Evolutionary conservation across 2,329 filamentous ascomycete genomes (phyloP).

Genomic region (Zasmidium cellare): DNA sequence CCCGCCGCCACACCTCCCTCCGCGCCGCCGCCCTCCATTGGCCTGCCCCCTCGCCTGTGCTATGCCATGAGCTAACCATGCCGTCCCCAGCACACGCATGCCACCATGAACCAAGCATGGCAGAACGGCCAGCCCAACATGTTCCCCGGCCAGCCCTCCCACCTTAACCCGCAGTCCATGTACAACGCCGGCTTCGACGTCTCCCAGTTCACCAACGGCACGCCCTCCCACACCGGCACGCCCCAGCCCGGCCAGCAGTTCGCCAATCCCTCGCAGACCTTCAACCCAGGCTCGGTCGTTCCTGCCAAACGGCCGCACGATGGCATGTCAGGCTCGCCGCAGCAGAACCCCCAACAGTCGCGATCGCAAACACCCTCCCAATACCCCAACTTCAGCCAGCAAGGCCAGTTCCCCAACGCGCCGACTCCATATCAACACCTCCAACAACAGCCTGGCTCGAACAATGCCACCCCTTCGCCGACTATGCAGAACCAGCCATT

Average conservation of each 20-base stretch:
- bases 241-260: constrained; percentile 23
- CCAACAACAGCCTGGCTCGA: constrained; percentile 68
- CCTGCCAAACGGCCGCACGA: constrained; percentile 92
- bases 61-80: constrained; percentile 9
- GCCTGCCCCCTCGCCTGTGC: neutral
- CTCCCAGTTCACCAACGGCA: constrained; percentile 60
- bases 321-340: constrained; percentile 78
- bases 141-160: neutral
- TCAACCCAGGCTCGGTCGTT: constrained; percentile 81
- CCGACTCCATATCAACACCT: constrained; percentile 78
- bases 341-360: constrained; percentile 73
- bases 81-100: constrained; percentile 7
- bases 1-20: neutral
- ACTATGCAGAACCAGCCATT: constrained; percentile 82
- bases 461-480: constrained; percentile 86
- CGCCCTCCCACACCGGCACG: constrained; percentile 72
- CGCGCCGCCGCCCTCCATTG: neutral
- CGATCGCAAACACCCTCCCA: constrained; percentile 79
- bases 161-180: constrained; percentile 16
- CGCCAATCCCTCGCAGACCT: constrained; percentile 70
- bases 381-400: constrained; percentile 65
- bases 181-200: constrained; percentile 45
- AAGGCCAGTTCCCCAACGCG: constrained; percentile 60
- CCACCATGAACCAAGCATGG: constrained; percentile 20
- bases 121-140: constrained; percentile 7